Percentiles rank a stretch among this genome's conserved stretches.
These are phyloP conservation scores for Aphanomyces euteiches DNA, from an alignment of 352 stramenopile species.

Conservation along the genomic window DNA sequence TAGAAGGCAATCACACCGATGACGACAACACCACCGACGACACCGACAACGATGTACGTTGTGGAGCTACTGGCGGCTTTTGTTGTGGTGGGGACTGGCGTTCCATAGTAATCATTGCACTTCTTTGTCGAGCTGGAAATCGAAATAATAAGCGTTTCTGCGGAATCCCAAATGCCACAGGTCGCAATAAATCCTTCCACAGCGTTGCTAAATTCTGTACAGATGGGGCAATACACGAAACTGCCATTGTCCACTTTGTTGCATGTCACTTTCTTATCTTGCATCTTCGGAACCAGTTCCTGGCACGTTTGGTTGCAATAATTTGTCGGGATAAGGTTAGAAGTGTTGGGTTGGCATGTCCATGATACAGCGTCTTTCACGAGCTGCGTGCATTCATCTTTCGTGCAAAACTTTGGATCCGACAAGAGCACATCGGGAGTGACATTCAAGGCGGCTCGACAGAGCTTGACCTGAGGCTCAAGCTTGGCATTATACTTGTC, in stretches of 20 bases:
- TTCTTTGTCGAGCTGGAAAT: neutral
- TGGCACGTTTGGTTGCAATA: neutral
- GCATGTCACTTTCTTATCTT: neutral
- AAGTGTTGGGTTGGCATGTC: no score
- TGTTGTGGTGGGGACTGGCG: neutral
- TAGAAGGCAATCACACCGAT: slow-evolving; percentile 44
- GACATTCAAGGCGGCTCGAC: no score
- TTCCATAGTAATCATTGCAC: neutral
- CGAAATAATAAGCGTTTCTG: neutral
- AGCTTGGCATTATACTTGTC: no score
- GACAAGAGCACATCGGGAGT: neutral
- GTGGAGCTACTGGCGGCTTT: slow-evolving; percentile 36
- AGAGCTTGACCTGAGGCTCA: no score
- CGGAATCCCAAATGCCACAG: slow-evolving; percentile 24
- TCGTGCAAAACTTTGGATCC: no score
- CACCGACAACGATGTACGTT: slow-evolving; percentile 43
- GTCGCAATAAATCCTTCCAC: slow-evolving; percentile 3
- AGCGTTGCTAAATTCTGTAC: neutral
- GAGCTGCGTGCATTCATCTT: no score
- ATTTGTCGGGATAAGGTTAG: neutral
- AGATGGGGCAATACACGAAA: neutral
- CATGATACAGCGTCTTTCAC: no score
- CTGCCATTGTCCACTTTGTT: neutral
- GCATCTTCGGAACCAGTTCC: neutral
- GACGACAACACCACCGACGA: slow-evolving; percentile 45